phyloP scores from a whole-genome alignment of 805 yeast species.

The Pichia thaimueangensis region DNA sequence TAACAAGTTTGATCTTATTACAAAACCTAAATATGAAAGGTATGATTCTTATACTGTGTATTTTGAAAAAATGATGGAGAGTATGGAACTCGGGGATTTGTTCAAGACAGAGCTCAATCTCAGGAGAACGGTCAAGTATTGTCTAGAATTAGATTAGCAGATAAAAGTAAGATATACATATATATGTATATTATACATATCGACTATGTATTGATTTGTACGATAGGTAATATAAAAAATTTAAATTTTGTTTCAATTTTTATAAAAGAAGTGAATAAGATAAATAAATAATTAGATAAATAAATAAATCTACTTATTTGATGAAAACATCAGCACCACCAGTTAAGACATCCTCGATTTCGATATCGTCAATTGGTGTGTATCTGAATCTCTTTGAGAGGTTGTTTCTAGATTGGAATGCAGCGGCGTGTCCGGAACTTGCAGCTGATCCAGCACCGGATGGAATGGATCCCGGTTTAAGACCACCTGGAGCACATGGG shows the following conservation, averaged over 20 bases:
- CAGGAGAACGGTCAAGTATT: constrained; percentile 7
- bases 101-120: constrained; percentile 12
- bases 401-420: constrained; percentile 48
- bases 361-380: constrained; percentile 52
- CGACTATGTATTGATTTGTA: no score
- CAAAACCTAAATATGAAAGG: constrained; percentile 18
- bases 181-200: no score
- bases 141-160: background rate
- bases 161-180: background rate
- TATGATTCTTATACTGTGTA: constrained; percentile 24
- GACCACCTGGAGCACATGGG: constrained; percentile 34
- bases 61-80: constrained; percentile 27
- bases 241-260: background rate
- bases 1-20: constrained; percentile 18
- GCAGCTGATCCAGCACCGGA: constrained; percentile 8
- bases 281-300: background rate
- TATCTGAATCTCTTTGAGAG: constrained; percentile 75
- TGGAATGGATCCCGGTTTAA: constrained; percentile 25
- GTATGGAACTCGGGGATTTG: constrained; percentile 15
- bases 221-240: no score
- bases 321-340: constrained; percentile 75
- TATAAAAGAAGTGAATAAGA: background rate
- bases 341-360: constrained; percentile 66
- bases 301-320: constrained; percentile 23
- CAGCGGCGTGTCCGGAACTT: constrained; percentile 12